phyloP scores from a whole-genome alignment of 2,329 filamentous ascomycete genomes.

The Epichloe sibirici region DNA sequence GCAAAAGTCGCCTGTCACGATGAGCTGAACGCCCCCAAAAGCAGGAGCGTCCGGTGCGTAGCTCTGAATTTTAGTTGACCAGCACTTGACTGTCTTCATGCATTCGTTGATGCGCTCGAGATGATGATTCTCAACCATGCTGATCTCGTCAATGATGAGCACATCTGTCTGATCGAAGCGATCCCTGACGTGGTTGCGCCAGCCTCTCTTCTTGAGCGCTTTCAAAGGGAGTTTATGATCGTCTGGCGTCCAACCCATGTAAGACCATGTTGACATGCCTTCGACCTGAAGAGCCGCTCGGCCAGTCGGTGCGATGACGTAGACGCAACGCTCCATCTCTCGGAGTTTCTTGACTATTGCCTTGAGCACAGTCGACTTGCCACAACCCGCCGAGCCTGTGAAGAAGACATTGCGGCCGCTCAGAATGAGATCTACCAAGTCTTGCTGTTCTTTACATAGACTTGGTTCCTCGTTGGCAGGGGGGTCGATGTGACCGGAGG shows the following conservation, averaged over 20 bases:
- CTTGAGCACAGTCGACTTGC: conserved; percentile 17
- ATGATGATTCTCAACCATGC: conserved; percentile 45
- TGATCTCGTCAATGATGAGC: conserved; percentile 54
- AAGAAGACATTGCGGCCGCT: conserved; percentile 48
- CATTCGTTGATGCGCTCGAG: conserved; percentile 12
- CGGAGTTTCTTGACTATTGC: conserved; percentile 10
- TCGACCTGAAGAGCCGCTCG: conserved; percentile 43
- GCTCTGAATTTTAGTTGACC: neutral
- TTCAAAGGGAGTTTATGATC: neutral
- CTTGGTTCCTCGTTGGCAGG: neutral
- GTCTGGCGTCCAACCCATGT: conserved; percentile 40
- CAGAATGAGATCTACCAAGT: conserved; percentile 30
- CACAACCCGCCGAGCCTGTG: conserved; percentile 45
- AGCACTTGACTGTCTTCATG: conserved; percentile 19
- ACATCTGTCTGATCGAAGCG: conserved; percentile 35
- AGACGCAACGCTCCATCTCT: conserved; percentile 20
- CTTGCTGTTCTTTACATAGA: conserved; percentile 12
- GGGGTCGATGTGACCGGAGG: neutral
- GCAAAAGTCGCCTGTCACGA: conserved; percentile 37
- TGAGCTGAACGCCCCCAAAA: conserved; percentile 16
- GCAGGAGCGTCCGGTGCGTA: conserved; percentile 1
- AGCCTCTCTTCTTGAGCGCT: neutral
- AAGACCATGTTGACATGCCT: conserved; percentile 44
- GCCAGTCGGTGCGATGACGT: conserved; percentile 47
- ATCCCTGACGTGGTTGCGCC: conserved; percentile 10